These are phyloP conservation scores for Polyporus arcularius DNA, from an alignment of 768 basidiomycete species.

Conservation along the genomic window DNA sequence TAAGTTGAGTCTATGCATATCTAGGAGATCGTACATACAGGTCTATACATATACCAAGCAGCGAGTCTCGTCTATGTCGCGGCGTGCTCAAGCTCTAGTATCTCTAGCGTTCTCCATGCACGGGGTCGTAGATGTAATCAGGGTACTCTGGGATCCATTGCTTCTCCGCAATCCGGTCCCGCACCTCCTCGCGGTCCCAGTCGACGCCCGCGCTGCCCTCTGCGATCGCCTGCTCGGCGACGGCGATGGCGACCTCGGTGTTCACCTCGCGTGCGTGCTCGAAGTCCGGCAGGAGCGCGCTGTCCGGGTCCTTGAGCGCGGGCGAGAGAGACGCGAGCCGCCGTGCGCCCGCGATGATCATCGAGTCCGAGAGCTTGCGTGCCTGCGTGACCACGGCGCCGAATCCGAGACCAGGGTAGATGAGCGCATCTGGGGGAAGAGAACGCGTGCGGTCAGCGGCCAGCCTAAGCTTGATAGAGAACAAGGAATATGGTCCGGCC, in stretches of 20 bases:
- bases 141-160: constrained; percentile 70
- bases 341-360: constrained; percentile 82
- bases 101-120: constrained; percentile 1
- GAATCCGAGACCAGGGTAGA: constrained; percentile 85
- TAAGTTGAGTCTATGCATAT: too few species aligned
- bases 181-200: constrained; percentile 61
- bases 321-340: constrained; percentile 78
- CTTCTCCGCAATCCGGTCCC: constrained; percentile 48
- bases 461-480: neutral
- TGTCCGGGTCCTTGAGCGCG: constrained; percentile 68
- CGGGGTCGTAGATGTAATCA: constrained; percentile 61
- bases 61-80: neutral
- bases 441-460: neutral
- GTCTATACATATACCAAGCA: neutral
- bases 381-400: constrained; percentile 74
- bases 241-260: constrained; percentile 80
- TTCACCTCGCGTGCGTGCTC: constrained; percentile 71
- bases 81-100: neutral
- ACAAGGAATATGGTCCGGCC: neutral
- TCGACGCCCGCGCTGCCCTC: constrained; percentile 65
- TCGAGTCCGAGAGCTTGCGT: constrained; percentile 69
- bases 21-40: neutral
- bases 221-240: constrained; percentile 73
- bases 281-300: constrained; percentile 76
- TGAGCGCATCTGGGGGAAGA: constrained; percentile 55